These are phyloP conservation scores for Rhazya stricta DNA, from an alignment of 257 asterid genomes.

Conservation along the genomic window DNA sequence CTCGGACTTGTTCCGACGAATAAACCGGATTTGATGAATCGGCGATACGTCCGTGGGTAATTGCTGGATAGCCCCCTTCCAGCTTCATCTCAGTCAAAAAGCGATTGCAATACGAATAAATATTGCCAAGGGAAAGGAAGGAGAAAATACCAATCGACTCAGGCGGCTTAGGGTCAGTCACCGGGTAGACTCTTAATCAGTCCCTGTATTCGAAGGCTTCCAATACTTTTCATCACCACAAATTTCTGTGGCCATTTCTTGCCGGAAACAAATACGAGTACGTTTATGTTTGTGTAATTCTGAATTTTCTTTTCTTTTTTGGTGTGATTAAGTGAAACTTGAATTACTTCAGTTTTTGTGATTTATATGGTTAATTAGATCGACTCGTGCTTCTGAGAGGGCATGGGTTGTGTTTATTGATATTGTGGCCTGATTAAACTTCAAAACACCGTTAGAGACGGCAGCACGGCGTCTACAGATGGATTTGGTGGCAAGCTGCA, in stretches of 20 bases:
- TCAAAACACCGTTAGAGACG: slow-evolving; percentile 7
- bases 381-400: slow-evolving; percentile 23
- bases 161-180: slow-evolving; percentile 15
- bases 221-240: background rate
- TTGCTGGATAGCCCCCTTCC: slow-evolving; percentile 19
- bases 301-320: background rate
- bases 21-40: slow-evolving; percentile 30
- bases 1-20: slow-evolving; percentile 29
- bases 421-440: slow-evolving; percentile 11
- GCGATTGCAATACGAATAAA: slow-evolving; percentile 4
- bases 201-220: background rate
- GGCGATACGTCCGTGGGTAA: slow-evolving; percentile 30
- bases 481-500: slow-evolving; percentile 82
- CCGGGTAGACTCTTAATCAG: slow-evolving; percentile 9
- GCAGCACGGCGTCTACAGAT: slow-evolving; percentile 35
- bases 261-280: background rate
- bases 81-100: slow-evolving; percentile 24
- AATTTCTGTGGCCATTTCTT: background rate
- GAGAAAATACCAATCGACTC: background rate
- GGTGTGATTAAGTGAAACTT: slow-evolving; percentile 1
- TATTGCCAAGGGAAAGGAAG: background rate
- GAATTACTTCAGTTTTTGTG: background rate
- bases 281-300: background rate
- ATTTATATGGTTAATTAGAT: slow-evolving; percentile 33
- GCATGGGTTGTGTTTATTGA: slow-evolving; percentile 27